Evolutionary conservation across 495 filamentous ascomycete genomes (phyloP).

Genomic region (Schizothecium vesticola): DNA sequence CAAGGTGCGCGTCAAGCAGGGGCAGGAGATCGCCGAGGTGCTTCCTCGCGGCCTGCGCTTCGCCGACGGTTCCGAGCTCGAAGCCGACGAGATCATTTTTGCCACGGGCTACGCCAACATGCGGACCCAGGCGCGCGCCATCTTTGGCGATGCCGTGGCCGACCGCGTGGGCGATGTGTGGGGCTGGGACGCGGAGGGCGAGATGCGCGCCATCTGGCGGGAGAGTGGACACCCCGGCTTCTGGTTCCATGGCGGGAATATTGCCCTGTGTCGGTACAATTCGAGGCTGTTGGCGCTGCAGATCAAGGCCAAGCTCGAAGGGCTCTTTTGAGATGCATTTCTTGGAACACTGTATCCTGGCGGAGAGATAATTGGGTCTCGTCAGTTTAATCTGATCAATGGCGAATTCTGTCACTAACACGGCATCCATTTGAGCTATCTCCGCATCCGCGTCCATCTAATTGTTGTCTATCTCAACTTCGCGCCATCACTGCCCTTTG

Average conservation of each 20-base stretch:
- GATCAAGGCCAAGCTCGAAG: conserved; percentile 62
- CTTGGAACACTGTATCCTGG: background rate
- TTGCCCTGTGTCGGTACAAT: conserved; percentile 68
- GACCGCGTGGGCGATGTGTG: conserved; percentile 65
- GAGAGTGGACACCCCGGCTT: conserved; percentile 66
- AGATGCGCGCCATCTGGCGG: conserved; percentile 67
- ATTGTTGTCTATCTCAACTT: too few species aligned
- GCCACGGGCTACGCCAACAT: conserved; percentile 85
- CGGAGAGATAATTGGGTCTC: background rate
- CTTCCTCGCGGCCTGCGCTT: conserved; percentile 57
- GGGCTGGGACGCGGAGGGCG: conserved; percentile 74
- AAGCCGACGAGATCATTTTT: conserved; percentile 76
- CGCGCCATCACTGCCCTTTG: too few species aligned
- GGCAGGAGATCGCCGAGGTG: conserved; percentile 58
- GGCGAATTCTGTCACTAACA: too few species aligned
- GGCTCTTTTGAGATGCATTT: conserved; percentile 21
- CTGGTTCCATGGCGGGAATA: conserved; percentile 81
- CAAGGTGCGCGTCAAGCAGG: conserved; percentile 71
- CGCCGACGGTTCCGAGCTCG: conserved; percentile 58
- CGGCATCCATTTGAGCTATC: background rate
- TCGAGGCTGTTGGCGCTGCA: conserved; percentile 69
- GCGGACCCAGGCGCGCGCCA: conserved; percentile 52
- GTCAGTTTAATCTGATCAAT: too few species aligned
- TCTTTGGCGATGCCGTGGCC: conserved; percentile 68
- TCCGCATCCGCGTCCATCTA: too few species aligned